phyloP scores from a whole-genome alignment of 202 grass and related monocot genomes.

The Musa balbisiana region DNA sequence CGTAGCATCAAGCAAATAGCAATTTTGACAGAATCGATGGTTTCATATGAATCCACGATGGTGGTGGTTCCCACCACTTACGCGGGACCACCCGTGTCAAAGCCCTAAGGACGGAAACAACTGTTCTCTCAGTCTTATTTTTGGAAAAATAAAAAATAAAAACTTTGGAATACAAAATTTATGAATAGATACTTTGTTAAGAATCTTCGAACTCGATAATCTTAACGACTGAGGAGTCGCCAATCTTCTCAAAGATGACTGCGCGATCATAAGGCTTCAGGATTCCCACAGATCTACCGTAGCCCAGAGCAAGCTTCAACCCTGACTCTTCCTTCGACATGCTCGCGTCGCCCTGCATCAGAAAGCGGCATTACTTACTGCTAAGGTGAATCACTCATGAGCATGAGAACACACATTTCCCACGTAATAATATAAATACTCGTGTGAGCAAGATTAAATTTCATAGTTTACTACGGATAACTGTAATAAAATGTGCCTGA shows the following conservation, averaged over 20 bases:
- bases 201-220: constrained; percentile 71
- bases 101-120: no score
- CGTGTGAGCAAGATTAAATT: no score
- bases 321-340: constrained; percentile 49
- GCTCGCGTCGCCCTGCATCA: constrained; percentile 36
- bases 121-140: no score
- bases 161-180: no score
- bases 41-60: no score
- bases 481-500: background rate
- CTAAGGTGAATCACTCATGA: background rate
- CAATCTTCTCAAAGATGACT: constrained; percentile 86
- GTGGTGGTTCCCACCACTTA: no score
- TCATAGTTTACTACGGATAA: background rate
- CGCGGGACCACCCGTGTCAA: no score
- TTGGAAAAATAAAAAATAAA: no score
- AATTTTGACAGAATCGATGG: no score
- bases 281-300: constrained; percentile 64
- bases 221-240: constrained; percentile 89
- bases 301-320: constrained; percentile 74
- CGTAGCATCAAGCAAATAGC: no score
- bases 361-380: no score
- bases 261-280: constrained; percentile 70
- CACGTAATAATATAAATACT: no score
- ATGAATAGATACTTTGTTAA: background rate
- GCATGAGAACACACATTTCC: background rate